Conservation (phyloP, 805 yeast species). For the Huiozyma naganishii region DNA sequence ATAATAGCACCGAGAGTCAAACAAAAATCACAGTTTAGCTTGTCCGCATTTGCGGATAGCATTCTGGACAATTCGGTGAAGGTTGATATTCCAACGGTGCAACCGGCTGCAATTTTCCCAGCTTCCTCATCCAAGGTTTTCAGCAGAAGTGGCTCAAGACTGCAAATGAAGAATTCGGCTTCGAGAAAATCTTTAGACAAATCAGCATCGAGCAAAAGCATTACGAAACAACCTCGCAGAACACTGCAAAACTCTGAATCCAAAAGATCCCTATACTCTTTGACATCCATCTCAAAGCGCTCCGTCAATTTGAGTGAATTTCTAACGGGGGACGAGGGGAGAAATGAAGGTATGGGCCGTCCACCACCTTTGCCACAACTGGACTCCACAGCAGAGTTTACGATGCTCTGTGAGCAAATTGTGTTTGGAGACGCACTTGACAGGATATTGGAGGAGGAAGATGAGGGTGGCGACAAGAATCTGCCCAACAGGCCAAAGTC, state of each 20-base stretch:
- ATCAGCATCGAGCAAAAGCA: slow-evolving; percentile 9
- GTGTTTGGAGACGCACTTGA: slow-evolving; percentile 21
- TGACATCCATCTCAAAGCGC: slow-evolving; percentile 27
- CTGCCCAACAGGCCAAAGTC: too few species aligned
- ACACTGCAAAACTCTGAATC: slow-evolving; percentile 23
- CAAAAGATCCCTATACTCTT: slow-evolving; percentile 25
- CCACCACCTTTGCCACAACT: slow-evolving; percentile 14
- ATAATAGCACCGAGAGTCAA: slow-evolving; percentile 16
- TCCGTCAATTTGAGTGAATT: slow-evolving; percentile 26
- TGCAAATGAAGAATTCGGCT: slow-evolving; percentile 11
- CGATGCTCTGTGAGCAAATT: slow-evolving; percentile 23
- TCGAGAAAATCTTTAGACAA: slow-evolving; percentile 11
- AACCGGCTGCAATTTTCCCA: slow-evolving; percentile 18
- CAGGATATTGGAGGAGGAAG: slow-evolving; percentile 19
- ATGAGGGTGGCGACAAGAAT: slow-evolving; percentile 6
- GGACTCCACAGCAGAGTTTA: slow-evolving; percentile 21
- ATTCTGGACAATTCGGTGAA: slow-evolving; percentile 1
- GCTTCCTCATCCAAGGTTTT: slow-evolving; percentile 23
- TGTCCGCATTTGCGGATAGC: slow-evolving; percentile 11
- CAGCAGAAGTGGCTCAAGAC: slow-evolving; percentile 14
- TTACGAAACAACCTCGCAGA: slow-evolving; percentile 6
- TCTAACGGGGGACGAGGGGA: slow-evolving; percentile 9
- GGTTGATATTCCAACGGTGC: slow-evolving; percentile 2
- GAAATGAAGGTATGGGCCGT: slow-evolving; percentile 1
- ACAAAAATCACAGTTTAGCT: slow-evolving; percentile 26